Base-by-base conservation (phyloP, 441 rosid species). In the Populus tomentosa region DNA sequence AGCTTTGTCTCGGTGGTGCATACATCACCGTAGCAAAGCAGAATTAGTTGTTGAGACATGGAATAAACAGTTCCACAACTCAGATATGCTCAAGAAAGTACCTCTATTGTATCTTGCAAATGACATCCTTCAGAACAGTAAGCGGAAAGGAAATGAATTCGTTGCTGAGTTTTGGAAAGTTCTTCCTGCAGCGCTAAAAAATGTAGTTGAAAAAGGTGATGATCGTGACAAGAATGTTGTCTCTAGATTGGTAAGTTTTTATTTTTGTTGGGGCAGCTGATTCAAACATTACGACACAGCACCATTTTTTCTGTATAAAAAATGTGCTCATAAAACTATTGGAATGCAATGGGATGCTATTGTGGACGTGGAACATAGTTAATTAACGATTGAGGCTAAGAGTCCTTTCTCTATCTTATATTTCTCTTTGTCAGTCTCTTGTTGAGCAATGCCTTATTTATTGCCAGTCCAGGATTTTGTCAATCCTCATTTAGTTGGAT, bases 1-100 rank as follows among this genome's bases (percentile, higher is more conserved):
- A 94, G 98, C 98, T 69, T 59, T 94, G 82, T 94, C 98, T 0
- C 97, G 89, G 79, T 94, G 93, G 92, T 94, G 97, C 90, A 92
- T 93, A 82, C 90, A 90, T 82, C 96, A 95, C 80, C 94, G 87
- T 67, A 85, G 88, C 79, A 92, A 93, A 85, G 98, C 98, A 2
- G 97, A 90, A 67, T 84, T 83, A 67, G 94, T 93, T 26, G 98
- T 93, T 20, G 69, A 87, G 63, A 95, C 98, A 88, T 95, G 98
- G 98, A 91, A 89, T 74, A 93, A 93, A 78, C 97, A 95, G 83
- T 93, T 50, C 80, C 83, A 81, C 53, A 81, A 87, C 32, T 84
- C 90, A 33, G 81, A 86, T 72, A 88, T 84, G 77, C 88, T 84
- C 66, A 85, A 87, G 77, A 77, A 87, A 69, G 79, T 87, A 72